Percentiles rank a stretch among this genome's conserved stretches.
These are phyloP conservation scores for Zygoascus meyerae DNA, from an alignment of 1,139 yeast species.

Conservation along the genomic window DNA sequence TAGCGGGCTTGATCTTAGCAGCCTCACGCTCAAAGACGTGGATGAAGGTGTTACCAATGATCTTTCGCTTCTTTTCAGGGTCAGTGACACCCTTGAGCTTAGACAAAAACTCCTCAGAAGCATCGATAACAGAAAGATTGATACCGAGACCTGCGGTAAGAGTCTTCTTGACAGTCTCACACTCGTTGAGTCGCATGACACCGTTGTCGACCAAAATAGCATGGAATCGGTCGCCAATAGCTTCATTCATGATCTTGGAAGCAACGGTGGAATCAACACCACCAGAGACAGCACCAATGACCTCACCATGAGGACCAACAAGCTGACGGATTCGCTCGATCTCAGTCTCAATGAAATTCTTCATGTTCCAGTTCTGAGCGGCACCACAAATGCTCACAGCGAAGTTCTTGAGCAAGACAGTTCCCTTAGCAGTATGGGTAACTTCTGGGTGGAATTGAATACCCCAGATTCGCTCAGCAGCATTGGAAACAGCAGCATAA, in stretches of 20 bases:
- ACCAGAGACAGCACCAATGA: slow-evolving; percentile 98
- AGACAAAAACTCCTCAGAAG: slow-evolving; percentile 79
- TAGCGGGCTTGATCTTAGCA: slow-evolving; percentile 77
- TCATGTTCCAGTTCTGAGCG: slow-evolving; percentile 93
- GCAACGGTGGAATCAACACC: slow-evolving; percentile 99
- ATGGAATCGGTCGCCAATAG: slow-evolving; percentile 97
- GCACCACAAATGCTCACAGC: slow-evolving; percentile 89
- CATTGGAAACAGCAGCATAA: slow-evolving; percentile 85
- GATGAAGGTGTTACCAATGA: slow-evolving; percentile 96
- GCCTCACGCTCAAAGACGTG: slow-evolving; percentile 97
- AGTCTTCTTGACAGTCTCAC: slow-evolving; percentile 79
- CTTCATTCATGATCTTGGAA: slow-evolving; percentile 95
- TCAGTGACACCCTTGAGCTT: slow-evolving; percentile 92
- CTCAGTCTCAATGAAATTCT: slow-evolving; percentile 94
- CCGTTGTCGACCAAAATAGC: slow-evolving; percentile 98
- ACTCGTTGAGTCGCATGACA: slow-evolving; percentile 92
- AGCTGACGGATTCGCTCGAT: slow-evolving; percentile 82
- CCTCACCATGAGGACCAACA: slow-evolving; percentile 98
- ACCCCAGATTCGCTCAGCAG: slow-evolving; percentile 71
- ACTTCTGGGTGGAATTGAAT: slow-evolving; percentile 99
- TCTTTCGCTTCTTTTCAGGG: slow-evolving; percentile 98
- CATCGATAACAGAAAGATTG: slow-evolving; percentile 90
- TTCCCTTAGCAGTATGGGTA: slow-evolving; percentile 92
- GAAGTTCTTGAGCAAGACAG: slow-evolving; percentile 77
- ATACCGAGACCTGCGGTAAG: slow-evolving; percentile 90